Evolutionary conservation across 768 basidiomycete species (phyloP).

Genomic region (Lentinula detonsa): DNA sequence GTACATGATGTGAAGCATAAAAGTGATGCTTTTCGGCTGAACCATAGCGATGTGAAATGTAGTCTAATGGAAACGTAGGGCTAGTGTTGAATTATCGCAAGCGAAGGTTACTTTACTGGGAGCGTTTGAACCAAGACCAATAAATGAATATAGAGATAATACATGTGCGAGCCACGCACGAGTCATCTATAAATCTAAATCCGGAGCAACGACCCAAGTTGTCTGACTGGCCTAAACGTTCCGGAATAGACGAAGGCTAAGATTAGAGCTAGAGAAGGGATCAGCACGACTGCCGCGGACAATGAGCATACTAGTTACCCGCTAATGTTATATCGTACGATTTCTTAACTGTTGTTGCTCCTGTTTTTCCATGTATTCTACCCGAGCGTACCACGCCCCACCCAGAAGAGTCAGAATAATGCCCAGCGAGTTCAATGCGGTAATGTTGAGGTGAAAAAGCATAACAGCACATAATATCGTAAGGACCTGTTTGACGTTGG

Average conservation of each 20-base stretch:
- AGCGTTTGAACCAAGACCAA: not conserved
- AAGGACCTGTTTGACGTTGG: constrained; percentile 90
- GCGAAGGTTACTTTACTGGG: not conserved
- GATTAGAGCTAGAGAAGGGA: not conserved
- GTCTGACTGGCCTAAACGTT: not conserved
- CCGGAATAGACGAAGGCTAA: not conserved
- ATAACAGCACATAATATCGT: constrained; percentile 80
- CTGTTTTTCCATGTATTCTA: constrained; percentile 53
- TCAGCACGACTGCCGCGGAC: too few species aligned
- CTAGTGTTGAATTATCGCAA: not conserved
- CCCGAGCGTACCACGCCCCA: constrained; percentile 73
- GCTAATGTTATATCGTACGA: not conserved
- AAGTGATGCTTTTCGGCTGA: not conserved
- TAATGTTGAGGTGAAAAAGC: constrained; percentile 82
- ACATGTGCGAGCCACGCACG: not conserved
- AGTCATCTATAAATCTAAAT: not conserved
- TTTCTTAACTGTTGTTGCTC: constrained; percentile 1
- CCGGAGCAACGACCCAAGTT: not conserved
- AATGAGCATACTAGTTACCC: not conserved
- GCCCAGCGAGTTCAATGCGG: constrained; percentile 72
- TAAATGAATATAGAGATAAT: not conserved
- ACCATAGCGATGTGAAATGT: not conserved
- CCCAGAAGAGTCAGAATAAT: constrained; percentile 81
- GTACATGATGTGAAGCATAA: not conserved
- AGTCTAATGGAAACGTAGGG: not conserved